Conservation (phyloP, 2,329 filamentous ascomycete genomes). For the Lachnellula suecica region DNA sequence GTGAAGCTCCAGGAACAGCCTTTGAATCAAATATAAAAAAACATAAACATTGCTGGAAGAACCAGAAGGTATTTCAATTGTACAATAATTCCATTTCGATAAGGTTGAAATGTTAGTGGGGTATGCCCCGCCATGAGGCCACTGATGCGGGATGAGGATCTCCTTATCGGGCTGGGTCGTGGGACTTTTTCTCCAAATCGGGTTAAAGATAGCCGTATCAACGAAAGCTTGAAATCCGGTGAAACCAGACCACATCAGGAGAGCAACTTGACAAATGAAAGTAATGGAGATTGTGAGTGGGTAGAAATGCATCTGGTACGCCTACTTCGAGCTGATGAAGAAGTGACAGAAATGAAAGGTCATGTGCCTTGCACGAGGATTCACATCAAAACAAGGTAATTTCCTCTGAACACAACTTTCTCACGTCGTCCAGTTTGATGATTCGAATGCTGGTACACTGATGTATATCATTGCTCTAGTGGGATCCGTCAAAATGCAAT, state of each 20-base stretch:
- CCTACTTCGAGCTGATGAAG: too few species aligned
- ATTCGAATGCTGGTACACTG: neutral
- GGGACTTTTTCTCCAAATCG: conserved; percentile 28
- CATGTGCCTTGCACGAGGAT: too few species aligned
- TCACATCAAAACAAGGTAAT: neutral
- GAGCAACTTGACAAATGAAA: conserved; percentile 1
- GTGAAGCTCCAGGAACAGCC: neutral
- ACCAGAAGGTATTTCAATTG: conserved; percentile 13
- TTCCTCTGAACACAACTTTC: neutral
- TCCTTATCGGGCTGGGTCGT: conserved; percentile 22
- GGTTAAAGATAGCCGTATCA: conserved; percentile 21
- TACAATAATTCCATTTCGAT: conserved; percentile 8
- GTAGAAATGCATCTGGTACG: neutral
- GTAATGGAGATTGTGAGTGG: neutral
- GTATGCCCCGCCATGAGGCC: conserved; percentile 18
- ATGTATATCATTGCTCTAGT: conserved; percentile 1
- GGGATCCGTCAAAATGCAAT: neutral
- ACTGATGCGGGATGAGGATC: conserved; percentile 1
- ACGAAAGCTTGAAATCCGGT: conserved; percentile 7
- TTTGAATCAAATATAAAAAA: neutral
- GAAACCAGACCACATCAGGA: conserved; percentile 22
- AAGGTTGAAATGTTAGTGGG: conserved; percentile 12
- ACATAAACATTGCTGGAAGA: conserved; percentile 4
- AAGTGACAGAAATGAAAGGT: too few species aligned
- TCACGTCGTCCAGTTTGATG: neutral